Percentiles rank a stretch among this genome's conserved stretches.
phyloP scores from a whole-genome alignment of 768 basidiomycete species.

The Sistotremastrum niveocremeum region DNA sequence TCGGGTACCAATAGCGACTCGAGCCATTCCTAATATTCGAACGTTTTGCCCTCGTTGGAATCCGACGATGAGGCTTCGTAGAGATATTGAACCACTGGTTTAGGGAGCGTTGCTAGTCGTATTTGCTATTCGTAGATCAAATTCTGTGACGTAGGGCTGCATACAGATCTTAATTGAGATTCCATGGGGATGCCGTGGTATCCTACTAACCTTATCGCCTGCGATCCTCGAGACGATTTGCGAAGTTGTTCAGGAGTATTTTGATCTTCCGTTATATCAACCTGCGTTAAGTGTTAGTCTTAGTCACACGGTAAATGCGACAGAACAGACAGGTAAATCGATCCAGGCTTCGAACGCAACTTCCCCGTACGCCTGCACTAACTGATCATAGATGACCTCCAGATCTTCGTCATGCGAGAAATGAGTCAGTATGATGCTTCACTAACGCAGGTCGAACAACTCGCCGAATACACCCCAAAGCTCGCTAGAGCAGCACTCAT shows the following conservation, averaged over 20 bases:
- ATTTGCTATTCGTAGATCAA: constrained; percentile 87
- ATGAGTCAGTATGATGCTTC: background rate
- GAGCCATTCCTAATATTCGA: constrained; percentile 8
- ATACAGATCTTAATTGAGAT: too few species aligned
- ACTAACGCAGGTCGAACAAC: too few species aligned
- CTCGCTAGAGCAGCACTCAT: constrained; percentile 92
- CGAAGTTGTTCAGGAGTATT: constrained; percentile 85
- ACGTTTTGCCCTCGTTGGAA: constrained; percentile 4
- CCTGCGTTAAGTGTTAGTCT: constrained; percentile 30
- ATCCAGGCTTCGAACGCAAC: constrained; percentile 92
- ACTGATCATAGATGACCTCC: constrained; percentile 67
- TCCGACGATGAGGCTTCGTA: constrained; percentile 44
- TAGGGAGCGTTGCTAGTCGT: constrained; percentile 67
- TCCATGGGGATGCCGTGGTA: too few species aligned
- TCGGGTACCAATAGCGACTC: too few species aligned
- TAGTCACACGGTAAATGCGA: too few species aligned
- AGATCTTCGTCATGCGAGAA: constrained; percentile 66
- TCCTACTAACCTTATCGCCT: constrained; percentile 57
- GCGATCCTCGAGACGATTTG: constrained; percentile 91
- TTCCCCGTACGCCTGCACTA: constrained; percentile 70
- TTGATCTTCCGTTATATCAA: constrained; percentile 92
- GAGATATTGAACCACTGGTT: constrained; percentile 65
- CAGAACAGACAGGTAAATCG: constrained; percentile 60
- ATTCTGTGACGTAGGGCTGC: constrained; percentile 85
- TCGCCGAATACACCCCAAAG: constrained; percentile 78